Conservation (phyloP, 73 alveolate species). For the Paramecium sexaurelia region DNA sequence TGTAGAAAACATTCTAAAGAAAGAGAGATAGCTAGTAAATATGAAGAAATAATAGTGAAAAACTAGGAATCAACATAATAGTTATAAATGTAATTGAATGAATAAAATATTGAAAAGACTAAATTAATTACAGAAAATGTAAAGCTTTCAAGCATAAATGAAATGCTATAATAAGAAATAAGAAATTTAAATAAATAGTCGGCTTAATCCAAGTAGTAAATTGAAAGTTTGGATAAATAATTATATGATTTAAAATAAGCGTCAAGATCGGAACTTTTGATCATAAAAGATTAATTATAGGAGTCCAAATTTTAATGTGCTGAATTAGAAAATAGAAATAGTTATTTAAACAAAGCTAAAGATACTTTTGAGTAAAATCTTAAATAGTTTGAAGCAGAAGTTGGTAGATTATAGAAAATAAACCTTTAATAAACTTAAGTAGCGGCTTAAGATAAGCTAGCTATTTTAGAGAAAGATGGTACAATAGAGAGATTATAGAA, state of each 20-base stretch:
- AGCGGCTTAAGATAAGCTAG: neutral
- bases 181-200: neutral
- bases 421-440: neutral
- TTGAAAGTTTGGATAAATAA: neutral
- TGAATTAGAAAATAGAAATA: neutral
- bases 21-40: neutral
- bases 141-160: neutral
- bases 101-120: neutral
- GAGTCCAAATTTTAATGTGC: neutral
- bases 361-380: constrained; percentile 14
- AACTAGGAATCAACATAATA: neutral
- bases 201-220: neutral
- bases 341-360: neutral
- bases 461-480: constrained; percentile 32
- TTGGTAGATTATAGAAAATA: neutral
- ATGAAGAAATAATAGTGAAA: neutral
- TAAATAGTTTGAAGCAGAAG: constrained; percentile 26
- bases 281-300: constrained; percentile 7
- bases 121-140: constrained; percentile 2
- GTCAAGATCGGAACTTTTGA: neutral
- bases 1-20: constrained; percentile 21
- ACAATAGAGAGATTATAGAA: neutral
- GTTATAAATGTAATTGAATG: neutral
- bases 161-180: neutral
- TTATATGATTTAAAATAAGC: neutral